Percentiles rank a stretch among this genome's conserved stretches.
These are phyloP conservation scores for Penicillium sclerotigenum DNA, from an alignment of 2,329 filamentous ascomycete genomes.

Conservation along the genomic window DNA sequence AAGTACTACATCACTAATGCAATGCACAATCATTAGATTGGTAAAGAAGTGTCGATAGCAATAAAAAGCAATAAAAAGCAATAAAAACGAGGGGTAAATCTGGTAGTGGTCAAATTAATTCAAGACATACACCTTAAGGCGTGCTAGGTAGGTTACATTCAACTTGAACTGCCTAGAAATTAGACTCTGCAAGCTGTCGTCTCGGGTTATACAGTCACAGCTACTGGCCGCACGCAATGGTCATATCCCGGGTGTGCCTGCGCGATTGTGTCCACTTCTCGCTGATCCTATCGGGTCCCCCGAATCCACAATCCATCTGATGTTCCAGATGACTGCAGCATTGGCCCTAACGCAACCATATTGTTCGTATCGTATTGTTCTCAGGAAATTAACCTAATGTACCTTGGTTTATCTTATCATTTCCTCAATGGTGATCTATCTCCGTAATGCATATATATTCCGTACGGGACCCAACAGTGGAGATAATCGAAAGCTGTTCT, in stretches of 20 bases:
- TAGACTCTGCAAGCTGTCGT: background rate
- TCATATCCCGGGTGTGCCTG: constrained; percentile 8
- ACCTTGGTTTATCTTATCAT: background rate
- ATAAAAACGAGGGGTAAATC: background rate
- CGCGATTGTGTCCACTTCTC: background rate
- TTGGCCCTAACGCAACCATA: constrained; percentile 14
- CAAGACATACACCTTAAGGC: background rate
- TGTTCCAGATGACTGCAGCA: constrained; percentile 4
- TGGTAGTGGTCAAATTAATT: background rate
- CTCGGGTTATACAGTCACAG: background rate
- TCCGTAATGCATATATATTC: constrained; percentile 8
- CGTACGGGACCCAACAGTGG: background rate
- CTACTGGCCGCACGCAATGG: constrained; percentile 11
- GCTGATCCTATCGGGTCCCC: background rate
- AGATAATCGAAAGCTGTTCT: background rate
- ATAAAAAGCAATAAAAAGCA: background rate
- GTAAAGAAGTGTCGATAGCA: background rate
- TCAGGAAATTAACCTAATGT: background rate
- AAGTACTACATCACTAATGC: constrained; percentile 1
- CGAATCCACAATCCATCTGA: constrained; percentile 2
- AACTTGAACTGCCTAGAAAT: background rate
- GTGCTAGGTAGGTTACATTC: constrained; percentile 2
- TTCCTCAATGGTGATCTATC: background rate
- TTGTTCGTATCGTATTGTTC: constrained; percentile 15
- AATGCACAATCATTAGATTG: background rate